Percentiles rank a stretch among this genome's conserved stretches.
Evolutionary conservation across 495 filamentous ascomycete genomes (phyloP).

Genomic region (Daldinia loculata): DNA sequence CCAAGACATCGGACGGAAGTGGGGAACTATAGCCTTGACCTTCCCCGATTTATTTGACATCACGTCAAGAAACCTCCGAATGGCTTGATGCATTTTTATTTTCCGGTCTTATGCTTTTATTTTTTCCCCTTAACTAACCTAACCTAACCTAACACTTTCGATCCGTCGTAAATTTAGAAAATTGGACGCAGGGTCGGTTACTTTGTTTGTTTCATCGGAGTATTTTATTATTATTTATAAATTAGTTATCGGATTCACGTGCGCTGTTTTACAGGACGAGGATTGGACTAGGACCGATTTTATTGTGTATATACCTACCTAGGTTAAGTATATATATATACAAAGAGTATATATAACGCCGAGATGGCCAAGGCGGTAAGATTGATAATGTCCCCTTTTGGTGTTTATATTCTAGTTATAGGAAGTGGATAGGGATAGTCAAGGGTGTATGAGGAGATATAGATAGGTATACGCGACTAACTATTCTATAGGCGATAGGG

Average conservation of each 20-base stretch:
- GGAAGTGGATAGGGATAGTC: too few species aligned
- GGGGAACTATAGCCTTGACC: conserved; percentile 9
- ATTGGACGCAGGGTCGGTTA: not conserved
- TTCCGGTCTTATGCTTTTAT: not conserved
- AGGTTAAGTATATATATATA: not conserved
- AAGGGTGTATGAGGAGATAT: not conserved
- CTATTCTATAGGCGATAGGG: conserved; percentile 72
- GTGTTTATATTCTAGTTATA: too few species aligned
- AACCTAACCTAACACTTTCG: not conserved
- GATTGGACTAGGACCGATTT: not conserved
- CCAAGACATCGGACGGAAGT: conserved; percentile 26
- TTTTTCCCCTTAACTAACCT: not conserved
- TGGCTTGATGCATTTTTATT: conserved; percentile 20
- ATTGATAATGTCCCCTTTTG: not conserved
- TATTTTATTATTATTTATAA: not conserved
- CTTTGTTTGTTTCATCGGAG: not conserved
- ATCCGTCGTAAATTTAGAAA: not conserved
- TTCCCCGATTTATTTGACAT: conserved; percentile 17
- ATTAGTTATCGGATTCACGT: not conserved
- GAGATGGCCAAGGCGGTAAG: conserved; percentile 40
- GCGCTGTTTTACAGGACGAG: not conserved
- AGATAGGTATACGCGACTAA: not conserved
- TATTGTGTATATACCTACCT: not conserved
- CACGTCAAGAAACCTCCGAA: conserved; percentile 33
- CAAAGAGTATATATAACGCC: too few species aligned